Base-by-base conservation (phyloP, 768 basidiomycete genomes). In the Lactifluus hygrophoroides region DNA sequence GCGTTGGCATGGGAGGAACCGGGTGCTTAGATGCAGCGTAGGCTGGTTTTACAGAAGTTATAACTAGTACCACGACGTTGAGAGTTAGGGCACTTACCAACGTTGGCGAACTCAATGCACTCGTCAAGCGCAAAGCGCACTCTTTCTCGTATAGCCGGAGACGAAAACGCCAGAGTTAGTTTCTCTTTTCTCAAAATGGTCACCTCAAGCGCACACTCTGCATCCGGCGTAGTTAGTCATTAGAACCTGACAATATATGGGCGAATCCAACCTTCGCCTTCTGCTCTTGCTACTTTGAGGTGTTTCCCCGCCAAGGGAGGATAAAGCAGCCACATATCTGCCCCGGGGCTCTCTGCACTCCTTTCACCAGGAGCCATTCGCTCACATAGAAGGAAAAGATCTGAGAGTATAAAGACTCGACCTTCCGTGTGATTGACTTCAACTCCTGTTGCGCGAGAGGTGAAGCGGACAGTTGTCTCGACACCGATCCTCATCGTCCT, bases 261-360 rank as follows among this genome's bases (percentile, higher is more conserved):
- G 28, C 7, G 8, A 27, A 34, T 71, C 80, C 56, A 59, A 82
- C 90, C 81, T 77, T 79, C 78, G 35, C 77, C 84, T 56, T 75
- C 74, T 3, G 80, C 76, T 62, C 84, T 84, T 9, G 75, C 75
- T 3, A 90, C 85, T 58, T 80, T 79, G 54, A 99, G 76, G 66
- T 96, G 94, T 69, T 95, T 97, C 5, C 94, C 95, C 13, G 96
- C 87, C 34, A 99, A 75, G 5, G 96, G 96, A 17, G 96, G 96
- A 74, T 96, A 99, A 64, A 86, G 83, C 46, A 99, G 75, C 83
- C 85, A 90, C 85, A 95, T 88, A 67, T 96, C 92, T 5, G 85
- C 78, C 11, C 83, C 83, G 57, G 32, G 75, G 71, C 13, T 74
- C 76, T 58, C 70, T 71, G 55, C 75, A 77, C 59, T 95, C 89